Percentiles rank a stretch among this genome's conserved stretches.
Conservation (phyloP, 2,329 filamentous ascomycete genomes). For the Paecilomyces fulvus region DNA sequence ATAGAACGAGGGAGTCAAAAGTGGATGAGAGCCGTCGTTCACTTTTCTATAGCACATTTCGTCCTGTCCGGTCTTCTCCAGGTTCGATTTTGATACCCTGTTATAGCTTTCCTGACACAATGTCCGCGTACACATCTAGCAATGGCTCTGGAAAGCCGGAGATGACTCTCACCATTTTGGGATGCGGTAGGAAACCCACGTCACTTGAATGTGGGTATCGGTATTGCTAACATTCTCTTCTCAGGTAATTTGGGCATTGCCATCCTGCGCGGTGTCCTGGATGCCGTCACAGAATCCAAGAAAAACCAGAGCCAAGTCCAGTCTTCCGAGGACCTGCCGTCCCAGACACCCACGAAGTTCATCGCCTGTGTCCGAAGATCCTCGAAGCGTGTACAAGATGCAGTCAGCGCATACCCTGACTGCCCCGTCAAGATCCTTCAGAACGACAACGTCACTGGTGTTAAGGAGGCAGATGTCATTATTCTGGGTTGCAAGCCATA, state of each 20-base stretch:
- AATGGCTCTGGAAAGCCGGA: slow-evolving; percentile 26
- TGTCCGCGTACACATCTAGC: slow-evolving; percentile 3
- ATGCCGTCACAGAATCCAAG: slow-evolving; percentile 54
- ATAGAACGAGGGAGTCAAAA: not conserved
- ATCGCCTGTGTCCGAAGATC: slow-evolving; percentile 71
- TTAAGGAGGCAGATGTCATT: slow-evolving; percentile 61
- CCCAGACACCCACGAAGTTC: slow-evolving; percentile 62
- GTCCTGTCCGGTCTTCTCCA: not conserved
- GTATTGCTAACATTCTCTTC: slow-evolving; percentile 8
- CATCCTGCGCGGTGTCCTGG: slow-evolving; percentile 71
- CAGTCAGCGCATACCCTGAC: slow-evolving; percentile 55
- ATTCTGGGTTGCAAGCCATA: slow-evolving; percentile 76
- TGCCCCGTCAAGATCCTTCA: slow-evolving; percentile 55
- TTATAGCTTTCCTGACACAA: not conserved
- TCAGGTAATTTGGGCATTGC: slow-evolving; percentile 77
- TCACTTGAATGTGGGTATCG: slow-evolving; percentile 61
- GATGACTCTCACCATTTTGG: slow-evolving; percentile 68
- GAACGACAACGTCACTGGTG: slow-evolving; percentile 62
- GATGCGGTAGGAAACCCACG: slow-evolving; percentile 56
- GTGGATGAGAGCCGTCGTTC: not conserved
- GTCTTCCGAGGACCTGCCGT: slow-evolving; percentile 14
- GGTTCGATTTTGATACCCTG: not conserved
- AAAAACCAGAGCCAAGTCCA: slow-evolving; percentile 8
- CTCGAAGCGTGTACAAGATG: slow-evolving; percentile 58
- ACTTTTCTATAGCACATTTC: not conserved